Percentiles rank a stretch among this genome's conserved stretches.
These are phyloP conservation scores for Neurospora cerealis DNA, from an alignment of 495 filamentous ascomycete genomes.

Conservation along the genomic window DNA sequence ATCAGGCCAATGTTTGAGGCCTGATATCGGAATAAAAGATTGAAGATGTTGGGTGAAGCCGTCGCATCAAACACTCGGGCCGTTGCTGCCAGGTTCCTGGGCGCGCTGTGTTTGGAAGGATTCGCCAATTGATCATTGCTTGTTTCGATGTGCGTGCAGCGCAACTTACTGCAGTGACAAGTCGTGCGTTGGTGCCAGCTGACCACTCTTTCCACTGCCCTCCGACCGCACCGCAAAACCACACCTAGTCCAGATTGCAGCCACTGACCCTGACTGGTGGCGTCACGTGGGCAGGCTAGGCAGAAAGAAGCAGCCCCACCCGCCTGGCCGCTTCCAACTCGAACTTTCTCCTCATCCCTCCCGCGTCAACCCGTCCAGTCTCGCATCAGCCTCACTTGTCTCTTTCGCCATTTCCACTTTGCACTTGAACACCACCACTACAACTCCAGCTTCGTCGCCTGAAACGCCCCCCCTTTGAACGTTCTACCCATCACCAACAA, in stretches of 20 bases:
- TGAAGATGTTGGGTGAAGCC: too few species aligned
- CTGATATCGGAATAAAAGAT: background rate
- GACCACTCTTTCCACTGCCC: background rate
- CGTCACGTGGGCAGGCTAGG: conserved; percentile 22
- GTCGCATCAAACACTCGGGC: background rate
- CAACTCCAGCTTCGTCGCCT: background rate
- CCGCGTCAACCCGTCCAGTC: conserved; percentile 18
- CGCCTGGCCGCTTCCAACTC: conserved; percentile 7
- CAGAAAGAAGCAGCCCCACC: conserved; percentile 13
- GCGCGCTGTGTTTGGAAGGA: background rate
- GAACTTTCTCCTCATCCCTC: conserved; percentile 28
- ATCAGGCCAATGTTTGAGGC: background rate
- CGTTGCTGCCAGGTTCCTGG: background rate
- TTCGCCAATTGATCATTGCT: background rate
- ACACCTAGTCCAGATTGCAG: background rate
- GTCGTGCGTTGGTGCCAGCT: background rate
- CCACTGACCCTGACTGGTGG: background rate
- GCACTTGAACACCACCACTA: conserved; percentile 6
- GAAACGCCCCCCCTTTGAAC: conserved; percentile 4
- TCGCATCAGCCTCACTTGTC: conserved; percentile 19
- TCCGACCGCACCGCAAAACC: background rate
- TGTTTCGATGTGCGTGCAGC: background rate
- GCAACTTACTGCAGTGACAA: background rate
- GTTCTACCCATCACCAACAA: conserved; percentile 9
- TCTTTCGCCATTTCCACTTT: background rate